phyloP scores from a whole-genome alignment of 345 rosid genomes.

The Salix purpurea region DNA sequence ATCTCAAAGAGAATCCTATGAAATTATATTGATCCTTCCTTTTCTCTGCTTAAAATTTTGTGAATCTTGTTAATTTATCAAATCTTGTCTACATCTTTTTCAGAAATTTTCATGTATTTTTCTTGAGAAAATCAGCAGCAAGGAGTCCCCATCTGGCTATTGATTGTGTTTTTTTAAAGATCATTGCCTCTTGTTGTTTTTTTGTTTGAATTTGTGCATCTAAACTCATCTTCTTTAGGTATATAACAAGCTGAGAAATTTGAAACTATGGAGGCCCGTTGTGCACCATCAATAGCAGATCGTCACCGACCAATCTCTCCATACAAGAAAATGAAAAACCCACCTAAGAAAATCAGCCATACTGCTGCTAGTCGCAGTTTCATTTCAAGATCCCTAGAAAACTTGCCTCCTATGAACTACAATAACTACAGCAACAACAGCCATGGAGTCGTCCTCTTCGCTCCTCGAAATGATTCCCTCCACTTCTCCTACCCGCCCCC shows the following conservation, averaged over 20 bases:
- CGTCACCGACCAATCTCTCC: constrained; percentile 24
- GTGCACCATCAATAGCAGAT: constrained; percentile 29
- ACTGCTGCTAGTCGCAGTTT: constrained; percentile 19
- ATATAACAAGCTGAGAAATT: not conserved
- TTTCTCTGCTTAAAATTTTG: not conserved
- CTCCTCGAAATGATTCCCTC: constrained; percentile 36
- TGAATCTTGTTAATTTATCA: not conserved
- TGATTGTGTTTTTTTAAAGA: constrained; percentile 43
- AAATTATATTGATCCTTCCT: not conserved
- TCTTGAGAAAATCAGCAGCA: not conserved
- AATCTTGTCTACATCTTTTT: not conserved
- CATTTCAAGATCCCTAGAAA: constrained; percentile 33
- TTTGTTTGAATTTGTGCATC: not conserved
- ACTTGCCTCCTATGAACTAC: constrained; percentile 29
- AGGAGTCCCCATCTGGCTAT: constrained; percentile 14
- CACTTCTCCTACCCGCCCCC: constrained; percentile 28
- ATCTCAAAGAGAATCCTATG: not conserved
- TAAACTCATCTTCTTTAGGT: not conserved
- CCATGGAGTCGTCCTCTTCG: constrained; percentile 31
- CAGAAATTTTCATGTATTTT: not conserved
- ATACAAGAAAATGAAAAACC: constrained; percentile 39
- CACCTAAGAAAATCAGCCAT: constrained; percentile 18
- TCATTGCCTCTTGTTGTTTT: constrained; percentile 20
- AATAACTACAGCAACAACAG: not conserved
- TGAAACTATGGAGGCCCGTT: constrained; percentile 39